Evolutionary conservation across 1,284 basidiomycete genomes (phyloP).

Genomic region (Sporisorium scitamineum): DNA sequence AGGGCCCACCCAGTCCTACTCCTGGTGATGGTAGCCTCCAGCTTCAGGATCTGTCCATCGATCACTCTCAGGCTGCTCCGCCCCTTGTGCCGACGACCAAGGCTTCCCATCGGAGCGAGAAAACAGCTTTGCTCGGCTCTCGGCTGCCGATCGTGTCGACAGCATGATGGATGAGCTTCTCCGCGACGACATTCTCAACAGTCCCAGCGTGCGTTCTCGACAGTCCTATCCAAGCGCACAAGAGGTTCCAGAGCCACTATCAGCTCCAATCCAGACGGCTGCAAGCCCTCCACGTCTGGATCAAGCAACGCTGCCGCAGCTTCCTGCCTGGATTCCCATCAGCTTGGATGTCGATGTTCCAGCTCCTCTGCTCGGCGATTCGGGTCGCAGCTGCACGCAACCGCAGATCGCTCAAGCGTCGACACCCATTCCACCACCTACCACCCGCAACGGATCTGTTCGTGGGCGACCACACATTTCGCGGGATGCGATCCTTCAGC

Average conservation of each 20-base stretch:
- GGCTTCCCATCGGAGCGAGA: conserved; percentile 30
- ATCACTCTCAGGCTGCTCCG: conserved; percentile 20
- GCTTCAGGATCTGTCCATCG: conserved; percentile 34
- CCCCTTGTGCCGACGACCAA: conserved; percentile 17
- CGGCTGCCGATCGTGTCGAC: conserved; percentile 59
- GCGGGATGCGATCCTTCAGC: conserved; percentile 62
- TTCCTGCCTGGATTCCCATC: conserved; percentile 66
- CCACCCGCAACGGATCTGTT: conserved; percentile 14
- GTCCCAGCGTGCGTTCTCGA: conserved; percentile 26
- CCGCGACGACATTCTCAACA: conserved; percentile 56
- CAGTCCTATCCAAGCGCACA: conserved; percentile 8
- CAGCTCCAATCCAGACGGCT: conserved; percentile 8
- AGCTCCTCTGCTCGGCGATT: conserved; percentile 19
- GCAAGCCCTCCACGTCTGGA: conserved; percentile 1
- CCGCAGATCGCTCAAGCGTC: conserved; percentile 12
- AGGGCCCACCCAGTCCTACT: conserved; percentile 47
- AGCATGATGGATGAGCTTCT: conserved; percentile 66
- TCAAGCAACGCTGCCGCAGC: conserved; percentile 42
- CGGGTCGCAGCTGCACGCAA: conserved; percentile 26
- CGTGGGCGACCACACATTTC: conserved; percentile 65
- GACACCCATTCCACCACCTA: conserved; percentile 14
- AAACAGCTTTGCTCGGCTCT: conserved; percentile 48
- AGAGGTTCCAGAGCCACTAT: conserved; percentile 10
- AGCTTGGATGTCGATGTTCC: conserved; percentile 37
- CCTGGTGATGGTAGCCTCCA: conserved; percentile 13